Conservation (phyloP, 1,284 basidiomycete genomes). For the Ganoderma sp. region DNA sequence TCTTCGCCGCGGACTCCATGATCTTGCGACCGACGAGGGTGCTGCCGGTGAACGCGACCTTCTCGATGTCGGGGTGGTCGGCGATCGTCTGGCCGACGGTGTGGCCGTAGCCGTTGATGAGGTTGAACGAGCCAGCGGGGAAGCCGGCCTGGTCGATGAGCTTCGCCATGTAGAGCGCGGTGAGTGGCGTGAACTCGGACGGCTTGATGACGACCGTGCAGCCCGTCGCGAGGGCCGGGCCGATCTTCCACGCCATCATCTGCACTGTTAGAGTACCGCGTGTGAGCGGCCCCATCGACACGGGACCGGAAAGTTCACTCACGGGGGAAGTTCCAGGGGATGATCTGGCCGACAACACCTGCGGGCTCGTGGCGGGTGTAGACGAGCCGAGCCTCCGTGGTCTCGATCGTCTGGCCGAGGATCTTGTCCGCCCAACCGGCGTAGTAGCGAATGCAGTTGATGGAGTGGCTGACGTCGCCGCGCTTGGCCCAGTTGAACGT, state of each 20-base stretch:
- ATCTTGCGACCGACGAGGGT: slow-evolving; percentile 87
- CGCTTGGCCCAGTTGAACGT: slow-evolving; percentile 76
- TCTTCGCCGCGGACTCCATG: slow-evolving; percentile 82
- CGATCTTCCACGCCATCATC: slow-evolving; percentile 85
- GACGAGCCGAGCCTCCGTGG: slow-evolving; percentile 69
- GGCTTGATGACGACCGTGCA: slow-evolving; percentile 88
- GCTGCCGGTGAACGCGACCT: slow-evolving; percentile 78
- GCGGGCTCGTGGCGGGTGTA: slow-evolving; percentile 94
- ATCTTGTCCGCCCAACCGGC: slow-evolving; percentile 90
- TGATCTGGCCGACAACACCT: slow-evolving; percentile 89
- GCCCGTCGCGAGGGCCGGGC: slow-evolving; percentile 85
- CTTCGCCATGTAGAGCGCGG: slow-evolving; percentile 64
- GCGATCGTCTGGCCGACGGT: slow-evolving; percentile 70
- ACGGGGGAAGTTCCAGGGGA: slow-evolving; percentile 81
- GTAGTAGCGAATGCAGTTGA: slow-evolving; percentile 75
- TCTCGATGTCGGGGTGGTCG: slow-evolving; percentile 70
- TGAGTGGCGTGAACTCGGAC: slow-evolving; percentile 89
- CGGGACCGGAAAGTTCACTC: slow-evolving; percentile 33
- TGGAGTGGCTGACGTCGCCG: slow-evolving; percentile 75
- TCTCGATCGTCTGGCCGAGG: slow-evolving; percentile 82
- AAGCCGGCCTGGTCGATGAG: slow-evolving; percentile 63
- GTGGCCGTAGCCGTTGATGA: slow-evolving; percentile 68
- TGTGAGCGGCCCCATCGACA: no score
- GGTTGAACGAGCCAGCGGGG: slow-evolving; percentile 76
- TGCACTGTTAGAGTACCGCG: slow-evolving; percentile 49